Evolutionary conservation across 2,329 filamentous ascomycete species (phyloP).

Genomic region (Grosmannia serpens): DNA sequence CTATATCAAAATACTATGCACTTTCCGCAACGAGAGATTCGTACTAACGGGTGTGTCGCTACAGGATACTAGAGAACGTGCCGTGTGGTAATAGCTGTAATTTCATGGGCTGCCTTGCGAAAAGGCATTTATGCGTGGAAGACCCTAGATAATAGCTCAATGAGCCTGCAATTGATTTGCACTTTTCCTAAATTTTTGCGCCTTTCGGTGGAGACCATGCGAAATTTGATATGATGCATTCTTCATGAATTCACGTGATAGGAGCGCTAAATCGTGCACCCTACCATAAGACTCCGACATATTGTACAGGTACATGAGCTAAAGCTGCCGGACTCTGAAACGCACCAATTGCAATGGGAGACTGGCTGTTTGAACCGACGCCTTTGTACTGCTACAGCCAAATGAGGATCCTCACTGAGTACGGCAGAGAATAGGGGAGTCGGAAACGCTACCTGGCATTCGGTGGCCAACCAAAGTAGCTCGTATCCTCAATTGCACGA

Average conservation of each 20-base stretch:
- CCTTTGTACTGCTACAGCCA: neutral
- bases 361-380: neutral
- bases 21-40: neutral
- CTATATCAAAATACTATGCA: neutral
- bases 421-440: constrained; percentile 1
- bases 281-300: neutral
- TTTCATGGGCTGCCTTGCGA: neutral
- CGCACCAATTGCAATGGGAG: neutral
- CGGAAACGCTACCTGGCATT: neutral
- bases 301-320: neutral
- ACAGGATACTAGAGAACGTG: neutral
- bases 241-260: neutral
- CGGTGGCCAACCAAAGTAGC: constrained; percentile 1
- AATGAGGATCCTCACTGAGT: neutral
- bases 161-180: neutral
- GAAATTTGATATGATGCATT: neutral
- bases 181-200: neutral
- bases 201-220: neutral
- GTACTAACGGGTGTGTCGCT: neutral
- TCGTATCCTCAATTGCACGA: constrained; percentile 12
- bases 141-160: neutral
- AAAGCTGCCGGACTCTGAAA: neutral
- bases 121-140: neutral
- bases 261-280: neutral
- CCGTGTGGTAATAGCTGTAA: neutral